Percentiles rank a stretch among this genome's conserved stretches.
Conservation (phyloP, 2,329 filamentous ascomycete genomes). For the Trematosphaeria pertusa region DNA sequence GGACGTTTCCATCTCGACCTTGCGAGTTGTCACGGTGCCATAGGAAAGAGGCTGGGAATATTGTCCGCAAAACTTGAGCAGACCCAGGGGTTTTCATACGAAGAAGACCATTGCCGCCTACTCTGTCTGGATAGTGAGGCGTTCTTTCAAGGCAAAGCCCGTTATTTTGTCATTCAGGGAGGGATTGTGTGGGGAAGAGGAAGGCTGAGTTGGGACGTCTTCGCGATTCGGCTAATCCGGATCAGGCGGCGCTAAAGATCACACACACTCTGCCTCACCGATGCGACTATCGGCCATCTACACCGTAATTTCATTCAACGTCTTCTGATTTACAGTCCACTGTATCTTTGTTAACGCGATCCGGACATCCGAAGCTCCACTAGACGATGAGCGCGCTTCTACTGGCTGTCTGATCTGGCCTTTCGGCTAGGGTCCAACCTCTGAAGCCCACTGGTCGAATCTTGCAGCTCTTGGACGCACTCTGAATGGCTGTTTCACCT, state of each 20-base stretch:
- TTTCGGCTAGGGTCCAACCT: background rate
- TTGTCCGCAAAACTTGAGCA: background rate
- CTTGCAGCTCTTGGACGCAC: background rate
- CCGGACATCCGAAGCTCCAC: background rate
- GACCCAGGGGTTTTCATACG: background rate
- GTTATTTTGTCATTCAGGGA: background rate
- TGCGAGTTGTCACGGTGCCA: background rate
- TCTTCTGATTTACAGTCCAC: background rate
- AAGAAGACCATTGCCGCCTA: background rate
- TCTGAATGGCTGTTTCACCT: constrained; percentile 1
- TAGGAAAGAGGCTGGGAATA: background rate
- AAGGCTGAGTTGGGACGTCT: constrained; percentile 3
- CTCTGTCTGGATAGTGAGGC: background rate
- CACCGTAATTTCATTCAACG: background rate
- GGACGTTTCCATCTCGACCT: constrained; percentile 19
- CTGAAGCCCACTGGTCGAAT: background rate
- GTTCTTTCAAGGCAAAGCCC: background rate
- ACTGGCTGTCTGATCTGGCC: background rate
- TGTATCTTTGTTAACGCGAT: background rate
- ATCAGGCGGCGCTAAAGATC: background rate
- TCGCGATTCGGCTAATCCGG: background rate
- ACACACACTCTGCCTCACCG: background rate
- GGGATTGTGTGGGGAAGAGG: background rate
- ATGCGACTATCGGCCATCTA: background rate
- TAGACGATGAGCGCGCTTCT: too few relatives aligned